Base-by-base conservation (phyloP, 2,329 filamentous ascomycete species). In the Alternaria sp. region DNA sequence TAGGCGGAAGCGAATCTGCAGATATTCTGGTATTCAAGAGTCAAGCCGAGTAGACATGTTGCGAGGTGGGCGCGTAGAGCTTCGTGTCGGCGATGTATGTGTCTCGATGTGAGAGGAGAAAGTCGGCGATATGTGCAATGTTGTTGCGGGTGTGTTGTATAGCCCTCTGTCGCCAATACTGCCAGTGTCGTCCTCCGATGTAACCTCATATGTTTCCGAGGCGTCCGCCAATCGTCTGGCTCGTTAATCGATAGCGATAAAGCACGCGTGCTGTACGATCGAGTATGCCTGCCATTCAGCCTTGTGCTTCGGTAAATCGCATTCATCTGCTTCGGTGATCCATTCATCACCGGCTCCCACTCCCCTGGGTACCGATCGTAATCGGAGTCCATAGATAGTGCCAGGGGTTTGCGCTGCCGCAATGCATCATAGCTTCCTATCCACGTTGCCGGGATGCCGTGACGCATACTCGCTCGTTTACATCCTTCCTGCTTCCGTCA, bases 401-500 rank as follows among this genome's bases (percentile, higher is more conserved):
- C 55, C 66, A 67, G 64, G 69, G 64, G 56, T 61, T 50, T 44
- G 43, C 50, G 18, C 54, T 50, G 58, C 58, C 37, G 66, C 63
- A 49, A 20, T 59, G 55, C 55, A 63, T 41, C 58, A 54, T 50
- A 58, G 18, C 23, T 46, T 57, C 55, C 41, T 58, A 60, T 60
- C 71, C 71, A 69, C 30, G 47, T 26, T 54, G 53, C 60, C 66
- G 71, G 71, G 64, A 61, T 46, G 50, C 49, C 25, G 49, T 53
- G 51, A 67, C 55, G 62, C 61, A 58, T 26, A 41, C 51, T 30
- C 43, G 61, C 71, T 72, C 69, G 68, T 75, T 70, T 69, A 62
- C 44, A 47, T 60, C 58, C 57, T 59, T 54, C 55, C 49, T 60
- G 56, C 57, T 59, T 54, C 55, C 49, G 71, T 74, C 43, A 63